Percentiles rank a stretch among this genome's conserved stretches.
These are phyloP conservation scores for Apiotrichum domesticum DNA, from an alignment of 1,284 basidiomycete genomes.

Conservation along the genomic window DNA sequence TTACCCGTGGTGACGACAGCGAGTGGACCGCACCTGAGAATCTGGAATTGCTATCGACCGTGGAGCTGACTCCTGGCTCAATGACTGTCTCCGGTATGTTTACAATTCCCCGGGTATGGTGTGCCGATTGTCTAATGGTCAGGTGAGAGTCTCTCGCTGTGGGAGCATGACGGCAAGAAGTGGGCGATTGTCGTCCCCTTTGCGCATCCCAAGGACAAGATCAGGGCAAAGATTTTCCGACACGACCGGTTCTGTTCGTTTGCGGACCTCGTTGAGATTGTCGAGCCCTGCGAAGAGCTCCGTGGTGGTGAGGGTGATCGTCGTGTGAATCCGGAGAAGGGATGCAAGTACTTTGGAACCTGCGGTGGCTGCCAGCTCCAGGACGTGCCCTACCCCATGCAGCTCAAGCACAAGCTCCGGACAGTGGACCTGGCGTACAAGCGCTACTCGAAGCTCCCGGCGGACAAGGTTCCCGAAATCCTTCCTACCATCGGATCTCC, in stretches of 20 bases:
- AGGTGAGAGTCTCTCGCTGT: constrained; percentile 28
- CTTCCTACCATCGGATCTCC: constrained; percentile 78
- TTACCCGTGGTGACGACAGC: constrained; percentile 54
- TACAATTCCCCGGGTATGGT: neutral
- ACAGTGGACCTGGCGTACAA: constrained; percentile 83
- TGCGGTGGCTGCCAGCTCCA: constrained; percentile 56
- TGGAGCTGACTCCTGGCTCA: constrained; percentile 58
- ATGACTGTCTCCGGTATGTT: constrained; percentile 28
- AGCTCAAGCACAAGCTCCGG: constrained; percentile 76
- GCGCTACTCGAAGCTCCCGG: constrained; percentile 62
- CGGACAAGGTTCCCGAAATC: constrained; percentile 58
- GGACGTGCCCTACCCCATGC: constrained; percentile 82
- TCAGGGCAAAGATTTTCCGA: constrained; percentile 65
- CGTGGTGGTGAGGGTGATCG: constrained; percentile 55
- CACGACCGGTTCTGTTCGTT: constrained; percentile 59
- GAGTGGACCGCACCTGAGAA: constrained; percentile 51
- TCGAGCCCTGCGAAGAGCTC: constrained; percentile 59
- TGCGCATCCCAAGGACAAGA: constrained; percentile 70
- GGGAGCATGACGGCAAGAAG: constrained; percentile 37
- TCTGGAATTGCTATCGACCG: constrained; percentile 55
- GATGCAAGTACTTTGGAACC: constrained; percentile 78
- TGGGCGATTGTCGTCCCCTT: constrained; percentile 81
- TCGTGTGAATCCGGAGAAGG: constrained; percentile 33
- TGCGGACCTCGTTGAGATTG: constrained; percentile 67
- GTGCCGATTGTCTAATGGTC: neutral